A percentile compares a stretch with the other conserved stretches of the same genome.
phyloP scores from a whole-genome alignment of 371 early-diverging fungal species.

The Dichotomocladium elegans region DNA sequence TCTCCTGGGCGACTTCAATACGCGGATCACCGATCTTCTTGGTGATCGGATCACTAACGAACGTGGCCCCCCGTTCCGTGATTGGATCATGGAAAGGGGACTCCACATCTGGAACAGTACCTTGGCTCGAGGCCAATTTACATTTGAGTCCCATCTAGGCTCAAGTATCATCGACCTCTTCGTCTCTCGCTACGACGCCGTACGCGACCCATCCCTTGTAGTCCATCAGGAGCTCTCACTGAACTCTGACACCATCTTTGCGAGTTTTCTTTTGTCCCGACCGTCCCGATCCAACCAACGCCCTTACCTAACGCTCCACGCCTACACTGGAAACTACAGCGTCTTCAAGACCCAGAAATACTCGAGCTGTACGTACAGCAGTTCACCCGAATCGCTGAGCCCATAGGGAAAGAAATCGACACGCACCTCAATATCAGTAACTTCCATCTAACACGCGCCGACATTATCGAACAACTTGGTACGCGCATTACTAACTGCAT shows the following conservation, averaged over 20 bases:
- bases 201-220: neutral
- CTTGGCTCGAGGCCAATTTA: neutral
- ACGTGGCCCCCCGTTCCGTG: neutral
- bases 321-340: neutral
- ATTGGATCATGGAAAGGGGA: neutral
- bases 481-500: too few species aligned
- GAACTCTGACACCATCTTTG: neutral
- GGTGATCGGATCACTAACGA: neutral
- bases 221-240: neutral
- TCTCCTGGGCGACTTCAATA: slow-evolving; percentile 1
- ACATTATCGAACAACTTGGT: too few species aligned
- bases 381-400: too few species aligned
- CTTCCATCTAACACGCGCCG: too few species aligned
- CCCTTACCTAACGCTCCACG: neutral
- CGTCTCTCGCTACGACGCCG: neutral
- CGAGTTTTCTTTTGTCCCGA: neutral
- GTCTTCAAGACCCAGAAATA: neutral
- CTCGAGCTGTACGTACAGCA: neutral
- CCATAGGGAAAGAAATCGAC: too few species aligned
- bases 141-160: neutral
- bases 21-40: neutral
- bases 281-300: neutral
- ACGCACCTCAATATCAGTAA: too few species aligned
- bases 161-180: slow-evolving; percentile 8
- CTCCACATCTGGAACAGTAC: neutral